Evolutionary conservation across 23 red algal genomes (phyloP).

Genomic region (Gracilaria vermiculophylla): DNA sequence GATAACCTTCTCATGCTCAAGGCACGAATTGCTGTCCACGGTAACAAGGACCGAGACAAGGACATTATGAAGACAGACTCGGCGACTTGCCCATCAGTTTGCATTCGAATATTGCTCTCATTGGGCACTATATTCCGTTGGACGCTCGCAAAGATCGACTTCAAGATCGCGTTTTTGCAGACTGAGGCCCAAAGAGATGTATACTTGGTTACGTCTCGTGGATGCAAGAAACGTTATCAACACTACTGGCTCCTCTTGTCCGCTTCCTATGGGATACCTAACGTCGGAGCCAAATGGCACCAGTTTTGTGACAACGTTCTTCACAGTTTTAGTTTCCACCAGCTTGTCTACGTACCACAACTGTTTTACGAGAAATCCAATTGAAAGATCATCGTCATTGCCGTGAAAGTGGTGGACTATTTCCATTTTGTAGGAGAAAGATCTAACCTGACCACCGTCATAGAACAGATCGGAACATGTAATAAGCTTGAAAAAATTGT

Average conservation of each 20-base stretch:
- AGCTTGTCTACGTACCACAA: conserved; percentile 29
- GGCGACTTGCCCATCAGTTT: background rate
- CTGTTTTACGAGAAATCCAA: conserved; percentile 19
- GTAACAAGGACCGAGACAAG: conserved; percentile 1
- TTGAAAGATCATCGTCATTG: background rate
- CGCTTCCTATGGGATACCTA: conserved; percentile 47
- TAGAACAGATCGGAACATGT: background rate
- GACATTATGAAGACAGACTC: background rate
- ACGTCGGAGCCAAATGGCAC: conserved; percentile 49
- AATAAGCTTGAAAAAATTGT: conserved; percentile 17
- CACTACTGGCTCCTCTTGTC: conserved; percentile 29
- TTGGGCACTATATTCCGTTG: conserved; percentile 1
- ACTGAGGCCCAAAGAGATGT: conserved; percentile 20
- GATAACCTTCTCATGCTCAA: background rate
- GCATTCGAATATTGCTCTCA: conserved; percentile 25
- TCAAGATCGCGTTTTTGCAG: conserved; percentile 48
- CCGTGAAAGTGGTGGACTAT: conserved; percentile 44
- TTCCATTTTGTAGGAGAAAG: background rate
- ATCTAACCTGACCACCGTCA: background rate
- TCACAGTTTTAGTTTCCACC: background rate
- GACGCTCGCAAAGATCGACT: conserved; percentile 34
- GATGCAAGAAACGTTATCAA: background rate
- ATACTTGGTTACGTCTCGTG: conserved; percentile 39
- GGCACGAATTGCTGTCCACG: conserved; percentile 25
- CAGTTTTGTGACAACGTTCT: background rate